Evolutionary conservation across 106 monocot species (phyloP).

Genomic region (Allium fistulosum): DNA sequence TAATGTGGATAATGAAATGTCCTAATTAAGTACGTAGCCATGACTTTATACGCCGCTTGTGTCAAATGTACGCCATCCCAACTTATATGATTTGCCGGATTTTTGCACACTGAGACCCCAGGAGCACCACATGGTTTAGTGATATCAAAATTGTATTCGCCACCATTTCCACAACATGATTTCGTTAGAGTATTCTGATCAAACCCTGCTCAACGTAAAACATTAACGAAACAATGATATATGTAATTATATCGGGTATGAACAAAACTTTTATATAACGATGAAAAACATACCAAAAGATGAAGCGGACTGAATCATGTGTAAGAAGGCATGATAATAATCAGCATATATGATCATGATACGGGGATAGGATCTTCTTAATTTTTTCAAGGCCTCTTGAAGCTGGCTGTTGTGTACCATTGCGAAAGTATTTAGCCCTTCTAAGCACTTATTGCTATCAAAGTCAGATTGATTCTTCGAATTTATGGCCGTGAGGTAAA

Average conservation of each 20-base stretch:
- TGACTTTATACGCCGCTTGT: conserved; percentile 23
- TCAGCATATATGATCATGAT: conserved; percentile 8
- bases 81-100: conserved; percentile 25
- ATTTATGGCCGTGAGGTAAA: neutral
- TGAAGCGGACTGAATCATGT: conserved; percentile 1
- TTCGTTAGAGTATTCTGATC: conserved; percentile 10
- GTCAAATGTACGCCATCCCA: conserved; percentile 57
- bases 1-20: neutral
- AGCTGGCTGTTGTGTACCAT: conserved; percentile 3
- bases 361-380: neutral
- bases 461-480: neutral
- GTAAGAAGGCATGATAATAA: conserved; percentile 9
- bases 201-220: conserved; percentile 7
- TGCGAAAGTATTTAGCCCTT: conserved; percentile 6
- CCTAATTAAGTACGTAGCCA: conserved; percentile 4
- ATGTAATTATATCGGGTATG: too few species aligned
- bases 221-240: too few species aligned
- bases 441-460: conserved; percentile 4
- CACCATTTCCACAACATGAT: conserved; percentile 38
- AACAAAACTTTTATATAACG: too few species aligned
- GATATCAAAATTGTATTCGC: conserved; percentile 27
- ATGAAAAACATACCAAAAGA: neutral
- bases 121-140: conserved; percentile 20
- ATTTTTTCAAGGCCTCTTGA: neutral
- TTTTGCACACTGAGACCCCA: conserved; percentile 11